These are phyloP conservation scores for Pueraria montana DNA, from an alignment of 306 rosid genomes.

Conservation along the genomic window DNA sequence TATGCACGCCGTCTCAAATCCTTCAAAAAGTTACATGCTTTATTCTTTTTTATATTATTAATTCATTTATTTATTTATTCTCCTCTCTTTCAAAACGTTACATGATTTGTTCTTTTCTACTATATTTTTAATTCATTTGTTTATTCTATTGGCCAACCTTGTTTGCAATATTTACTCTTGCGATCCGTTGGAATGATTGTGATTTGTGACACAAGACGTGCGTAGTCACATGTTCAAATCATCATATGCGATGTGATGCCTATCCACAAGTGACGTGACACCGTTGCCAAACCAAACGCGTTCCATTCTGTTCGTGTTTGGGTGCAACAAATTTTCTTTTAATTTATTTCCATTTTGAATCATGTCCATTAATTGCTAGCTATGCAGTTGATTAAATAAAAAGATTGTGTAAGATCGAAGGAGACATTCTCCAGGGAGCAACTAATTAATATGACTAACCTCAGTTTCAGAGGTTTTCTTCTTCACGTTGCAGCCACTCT, in stretches of 20 bases:
- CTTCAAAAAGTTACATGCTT: background rate
- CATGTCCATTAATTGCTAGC: no score
- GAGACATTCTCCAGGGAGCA: no score
- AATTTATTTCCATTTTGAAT: background rate
- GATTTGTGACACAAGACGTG: background rate
- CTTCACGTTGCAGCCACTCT: background rate
- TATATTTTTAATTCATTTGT: background rate
- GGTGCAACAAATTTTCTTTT: background rate
- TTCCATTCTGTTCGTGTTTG: background rate
- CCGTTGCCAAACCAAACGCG: conserved; percentile 13
- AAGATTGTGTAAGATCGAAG: background rate
- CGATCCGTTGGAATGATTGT: background rate
- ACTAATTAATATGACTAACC: no score
- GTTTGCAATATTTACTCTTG: background rate
- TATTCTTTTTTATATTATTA: background rate
- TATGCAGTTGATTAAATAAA: no score
- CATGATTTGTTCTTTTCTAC: no score
- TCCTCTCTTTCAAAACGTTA: background rate
- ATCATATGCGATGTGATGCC: no score
- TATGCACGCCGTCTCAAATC: background rate
- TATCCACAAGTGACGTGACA: no score
- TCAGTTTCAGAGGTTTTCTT: background rate
- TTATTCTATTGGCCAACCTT: background rate
- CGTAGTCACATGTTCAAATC: background rate
- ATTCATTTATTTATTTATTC: background rate